phyloP scores from a whole-genome alignment of 73 alveolate genomes.

The Paramecium biaurelia region DNA sequence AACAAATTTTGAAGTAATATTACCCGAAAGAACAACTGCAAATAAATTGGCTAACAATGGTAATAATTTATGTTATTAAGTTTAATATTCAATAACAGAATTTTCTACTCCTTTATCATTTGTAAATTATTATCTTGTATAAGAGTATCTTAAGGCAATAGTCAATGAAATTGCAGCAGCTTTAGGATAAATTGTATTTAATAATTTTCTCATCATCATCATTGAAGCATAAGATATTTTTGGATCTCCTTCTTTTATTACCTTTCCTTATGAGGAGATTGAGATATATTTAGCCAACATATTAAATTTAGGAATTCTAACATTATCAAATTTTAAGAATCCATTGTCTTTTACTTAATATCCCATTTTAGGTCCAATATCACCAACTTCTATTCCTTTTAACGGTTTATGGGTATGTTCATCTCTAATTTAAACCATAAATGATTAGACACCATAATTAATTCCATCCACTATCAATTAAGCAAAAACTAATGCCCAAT shows the following conservation, averaged over 20 bases:
- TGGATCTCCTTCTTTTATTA: slow-evolving; percentile 44
- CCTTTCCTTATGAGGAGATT: slow-evolving; percentile 44
- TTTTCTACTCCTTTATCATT: slow-evolving; percentile 53
- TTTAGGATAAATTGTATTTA: not conserved
- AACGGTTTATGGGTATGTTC: slow-evolving; percentile 70
- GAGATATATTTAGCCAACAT: slow-evolving; percentile 49
- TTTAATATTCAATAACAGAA: slow-evolving; percentile 57
- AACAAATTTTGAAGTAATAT: not conserved
- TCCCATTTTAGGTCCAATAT: slow-evolving; percentile 63
- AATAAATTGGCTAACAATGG: slow-evolving; percentile 50
- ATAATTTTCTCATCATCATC: slow-evolving; percentile 54
- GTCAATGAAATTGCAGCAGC: slow-evolving; percentile 1
- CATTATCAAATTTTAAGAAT: slow-evolving; percentile 43
- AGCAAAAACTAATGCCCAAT: slow-evolving; percentile 62
- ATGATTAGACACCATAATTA: slow-evolving; percentile 75
- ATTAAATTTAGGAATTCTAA: slow-evolving; percentile 54
- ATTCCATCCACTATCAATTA: slow-evolving; percentile 69
- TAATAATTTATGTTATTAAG: slow-evolving; percentile 62
- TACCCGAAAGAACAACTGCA: slow-evolving; percentile 43
- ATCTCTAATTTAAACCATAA: slow-evolving; percentile 76
- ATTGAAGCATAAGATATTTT: slow-evolving; percentile 58
- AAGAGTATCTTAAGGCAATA: slow-evolving; percentile 60
- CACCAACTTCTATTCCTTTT: slow-evolving; percentile 61
- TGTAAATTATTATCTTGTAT: slow-evolving; percentile 31
- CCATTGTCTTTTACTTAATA: slow-evolving; percentile 58